Evolutionary conservation across 2,329 filamentous ascomycete species (phyloP).

Genomic region (Paraphaeosphaeria sporulosa): DNA sequence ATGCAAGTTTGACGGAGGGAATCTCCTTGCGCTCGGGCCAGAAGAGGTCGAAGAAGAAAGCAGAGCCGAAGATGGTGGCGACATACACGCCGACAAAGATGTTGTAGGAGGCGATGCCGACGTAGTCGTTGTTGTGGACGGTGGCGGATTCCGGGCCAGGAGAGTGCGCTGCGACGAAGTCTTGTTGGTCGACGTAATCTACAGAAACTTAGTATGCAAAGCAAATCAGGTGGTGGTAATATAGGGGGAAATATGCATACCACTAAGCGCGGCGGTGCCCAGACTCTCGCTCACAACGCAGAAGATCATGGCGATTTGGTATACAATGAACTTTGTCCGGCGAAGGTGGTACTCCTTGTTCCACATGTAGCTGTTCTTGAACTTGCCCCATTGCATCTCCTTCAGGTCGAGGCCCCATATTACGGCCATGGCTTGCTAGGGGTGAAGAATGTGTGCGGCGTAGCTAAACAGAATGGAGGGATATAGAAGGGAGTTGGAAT

Average conservation of each 20-base stretch:
- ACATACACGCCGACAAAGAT: conserved; percentile 66
- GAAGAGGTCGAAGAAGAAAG: conserved; percentile 69
- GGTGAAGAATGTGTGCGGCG: conserved; percentile 4
- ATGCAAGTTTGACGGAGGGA: conserved; percentile 58
- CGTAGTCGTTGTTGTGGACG: conserved; percentile 63
- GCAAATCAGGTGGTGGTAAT: too few relatives aligned
- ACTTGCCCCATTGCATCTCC: conserved; percentile 66
- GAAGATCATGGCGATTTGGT: conserved; percentile 66
- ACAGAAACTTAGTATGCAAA: conserved; percentile 13
- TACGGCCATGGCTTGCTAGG: conserved; percentile 44
- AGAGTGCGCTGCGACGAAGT: conserved; percentile 52
- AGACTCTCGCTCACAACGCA: conserved; percentile 65
- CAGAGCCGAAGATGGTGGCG: conserved; percentile 65
- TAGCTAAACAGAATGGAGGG: not conserved
- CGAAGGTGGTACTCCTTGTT: conserved; percentile 63
- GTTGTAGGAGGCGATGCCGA: conserved; percentile 65
- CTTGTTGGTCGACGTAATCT: conserved; percentile 65
- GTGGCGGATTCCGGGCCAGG: conserved; percentile 39
- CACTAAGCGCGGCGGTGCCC: conserved; percentile 63
- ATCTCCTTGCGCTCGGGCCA: conserved; percentile 64
- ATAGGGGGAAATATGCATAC: conserved; percentile 44
- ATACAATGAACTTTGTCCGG: conserved; percentile 66
- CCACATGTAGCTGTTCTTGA: conserved; percentile 66
- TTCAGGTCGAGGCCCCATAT: conserved; percentile 66
- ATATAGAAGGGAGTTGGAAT: not conserved